A percentile compares a stretch with the other conserved stretches of the same genome.
These are phyloP conservation scores for Massarina eburnea DNA, from an alignment of 2,329 filamentous ascomycete species.

Conservation along the genomic window DNA sequence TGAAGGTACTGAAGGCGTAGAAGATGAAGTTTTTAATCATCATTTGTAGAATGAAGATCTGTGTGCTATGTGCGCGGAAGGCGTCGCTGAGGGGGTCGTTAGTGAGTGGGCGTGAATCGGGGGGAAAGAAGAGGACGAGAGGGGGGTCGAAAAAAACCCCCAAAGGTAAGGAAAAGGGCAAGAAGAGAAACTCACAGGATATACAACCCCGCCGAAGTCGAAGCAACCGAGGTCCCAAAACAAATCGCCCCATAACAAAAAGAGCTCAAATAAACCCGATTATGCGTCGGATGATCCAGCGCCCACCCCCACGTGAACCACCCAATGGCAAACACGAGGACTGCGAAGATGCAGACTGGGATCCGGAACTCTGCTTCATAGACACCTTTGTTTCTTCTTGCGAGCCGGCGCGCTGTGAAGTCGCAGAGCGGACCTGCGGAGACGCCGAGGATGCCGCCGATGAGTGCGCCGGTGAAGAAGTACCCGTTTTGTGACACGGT, in stretches of 20 bases:
- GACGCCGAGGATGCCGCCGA: slow-evolving; percentile 23
- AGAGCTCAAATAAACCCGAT: slow-evolving; percentile 12
- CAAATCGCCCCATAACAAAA: slow-evolving; percentile 24
- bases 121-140: not conserved
- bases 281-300: slow-evolving; percentile 12
- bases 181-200: slow-evolving; percentile 29
- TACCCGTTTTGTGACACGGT: slow-evolving; percentile 25
- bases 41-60: slow-evolving; percentile 41
- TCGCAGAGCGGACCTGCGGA: slow-evolving; percentile 22
- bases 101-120: not conserved
- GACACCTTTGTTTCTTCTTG: slow-evolving; percentile 16
- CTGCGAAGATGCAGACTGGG: slow-evolving; percentile 19
- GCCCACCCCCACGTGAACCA: slow-evolving; percentile 26
- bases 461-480: slow-evolving; percentile 27
- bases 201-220: slow-evolving; percentile 32
- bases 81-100: slow-evolving; percentile 22
- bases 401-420: slow-evolving; percentile 12
- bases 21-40: slow-evolving; percentile 41
- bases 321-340: slow-evolving; percentile 17
- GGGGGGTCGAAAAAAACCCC: not conserved
- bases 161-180: not conserved
- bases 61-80: slow-evolving; percentile 29
- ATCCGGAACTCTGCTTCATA: slow-evolving; percentile 27
- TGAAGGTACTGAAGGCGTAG: slow-evolving; percentile 37
- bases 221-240: slow-evolving; percentile 21